Percentiles rank a stretch among this genome's conserved stretches.
These are phyloP conservation scores for Sporothrix variecibatus DNA, from an alignment of 2,329 filamentous ascomycete genomes.

Conservation along the genomic window DNA sequence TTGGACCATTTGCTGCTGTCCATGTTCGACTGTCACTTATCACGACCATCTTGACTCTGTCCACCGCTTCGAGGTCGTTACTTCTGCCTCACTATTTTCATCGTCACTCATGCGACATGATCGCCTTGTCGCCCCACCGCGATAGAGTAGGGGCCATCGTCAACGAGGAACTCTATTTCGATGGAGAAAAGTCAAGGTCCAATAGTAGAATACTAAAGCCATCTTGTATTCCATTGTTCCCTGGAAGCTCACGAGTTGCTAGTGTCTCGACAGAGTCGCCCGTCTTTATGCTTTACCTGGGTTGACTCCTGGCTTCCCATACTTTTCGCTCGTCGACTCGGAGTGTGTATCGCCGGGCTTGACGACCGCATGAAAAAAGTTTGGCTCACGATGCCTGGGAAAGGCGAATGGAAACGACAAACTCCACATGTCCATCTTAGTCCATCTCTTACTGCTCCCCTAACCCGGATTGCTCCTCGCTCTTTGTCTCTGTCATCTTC, in stretches of 20 bases:
- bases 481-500: not conserved
- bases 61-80: not conserved
- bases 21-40: not conserved
- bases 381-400: conserved; percentile 16
- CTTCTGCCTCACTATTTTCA: not conserved
- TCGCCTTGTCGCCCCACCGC: not conserved
- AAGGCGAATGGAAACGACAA: not conserved
- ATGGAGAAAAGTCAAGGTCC: not conserved
- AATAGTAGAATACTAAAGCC: too few relatives aligned
- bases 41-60: not conserved
- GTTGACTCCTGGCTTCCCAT: not conserved
- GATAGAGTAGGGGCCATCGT: not conserved
- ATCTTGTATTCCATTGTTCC: too few relatives aligned
- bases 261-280: not conserved
- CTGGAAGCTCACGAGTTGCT: not conserved
- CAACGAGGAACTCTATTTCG: not conserved
- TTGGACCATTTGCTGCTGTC: not conserved
- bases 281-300: conserved; percentile 2
- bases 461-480: not conserved
- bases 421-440: not conserved
- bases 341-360: not conserved
- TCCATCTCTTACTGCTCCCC: not conserved
- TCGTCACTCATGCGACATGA: conserved; percentile 14
- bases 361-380: conserved; percentile 7
- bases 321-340: not conserved